Evolutionary conservation across 768 basidiomycete species (phyloP).

Genomic region (Russula foetens): DNA sequence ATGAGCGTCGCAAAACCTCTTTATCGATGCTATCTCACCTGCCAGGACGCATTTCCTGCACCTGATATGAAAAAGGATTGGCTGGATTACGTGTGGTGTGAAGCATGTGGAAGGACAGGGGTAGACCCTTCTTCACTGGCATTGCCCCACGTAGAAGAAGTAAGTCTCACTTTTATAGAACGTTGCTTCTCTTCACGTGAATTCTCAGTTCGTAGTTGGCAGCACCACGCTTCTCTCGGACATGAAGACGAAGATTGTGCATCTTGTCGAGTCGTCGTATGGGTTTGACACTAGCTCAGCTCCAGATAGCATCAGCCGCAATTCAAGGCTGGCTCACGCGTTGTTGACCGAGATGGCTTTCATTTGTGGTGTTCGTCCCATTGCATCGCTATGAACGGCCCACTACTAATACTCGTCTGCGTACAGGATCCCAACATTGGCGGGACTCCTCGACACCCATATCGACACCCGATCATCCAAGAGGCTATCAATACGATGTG

Average conservation of each 20-base stretch:
- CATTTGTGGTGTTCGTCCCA: neutral
- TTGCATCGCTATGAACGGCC: neutral
- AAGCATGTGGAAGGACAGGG: too few species aligned
- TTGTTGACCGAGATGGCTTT: neutral
- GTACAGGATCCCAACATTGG: neutral
- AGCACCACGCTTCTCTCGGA: neutral
- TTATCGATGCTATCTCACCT: too few species aligned
- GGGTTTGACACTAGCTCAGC: constrained; percentile 5
- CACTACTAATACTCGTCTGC: neutral
- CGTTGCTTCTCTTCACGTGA: too few species aligned
- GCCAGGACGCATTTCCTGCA: too few species aligned
- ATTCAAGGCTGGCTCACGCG: neutral
- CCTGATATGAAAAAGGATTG: too few species aligned
- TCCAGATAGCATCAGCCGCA: neutral
- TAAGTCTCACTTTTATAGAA: too few species aligned
- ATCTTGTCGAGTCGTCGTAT: neutral
- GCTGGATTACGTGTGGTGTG: too few species aligned
- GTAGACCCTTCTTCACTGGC: too few species aligned
- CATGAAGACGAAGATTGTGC: neutral
- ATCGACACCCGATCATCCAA: constrained; percentile 7
- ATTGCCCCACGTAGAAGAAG: too few species aligned
- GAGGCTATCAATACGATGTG: constrained; percentile 7
- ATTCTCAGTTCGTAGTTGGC: too few species aligned
- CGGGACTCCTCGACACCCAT: neutral
- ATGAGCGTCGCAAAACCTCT: too few species aligned